These are phyloP conservation scores for Paramecium octaurelia DNA, from an alignment of 73 alveolate species.

Conservation along the genomic window DNA sequence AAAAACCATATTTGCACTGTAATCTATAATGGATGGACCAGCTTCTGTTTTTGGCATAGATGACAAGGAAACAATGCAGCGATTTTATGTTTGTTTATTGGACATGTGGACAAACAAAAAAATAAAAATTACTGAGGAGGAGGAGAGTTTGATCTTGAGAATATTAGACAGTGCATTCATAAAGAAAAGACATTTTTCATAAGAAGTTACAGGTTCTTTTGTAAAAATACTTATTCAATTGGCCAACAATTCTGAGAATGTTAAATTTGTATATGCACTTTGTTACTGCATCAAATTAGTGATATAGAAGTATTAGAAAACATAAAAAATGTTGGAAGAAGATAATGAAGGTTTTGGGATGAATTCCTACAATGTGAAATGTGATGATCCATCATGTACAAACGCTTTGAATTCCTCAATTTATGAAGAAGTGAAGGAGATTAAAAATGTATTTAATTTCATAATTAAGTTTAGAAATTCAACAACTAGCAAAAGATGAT, in stretches of 20 bases:
- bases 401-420: constrained; percentile 4
- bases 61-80: not conserved
- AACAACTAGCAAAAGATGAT: not conserved
- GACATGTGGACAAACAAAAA: not conserved
- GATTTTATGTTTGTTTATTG: not conserved
- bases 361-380: not conserved
- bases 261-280: not conserved
- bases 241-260: not conserved
- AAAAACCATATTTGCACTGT: not conserved
- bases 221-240: not conserved
- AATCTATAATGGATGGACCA: constrained; percentile 24
- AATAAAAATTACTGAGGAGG: not conserved
- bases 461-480: not conserved
- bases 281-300: not conserved
- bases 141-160: not conserved
- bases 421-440: not conserved
- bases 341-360: constrained; percentile 31
- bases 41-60: not conserved
- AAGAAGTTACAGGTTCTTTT: not conserved
- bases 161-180: not conserved
- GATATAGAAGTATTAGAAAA: not conserved
- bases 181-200: not conserved
- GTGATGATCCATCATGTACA: constrained; percentile 33
- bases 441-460: not conserved
- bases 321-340: constrained; percentile 2